Evolutionary conservation across 352 stramenopile species (phyloP), one percentile per base, ranked within the genome.

Genomic region (Globisporangium orthogonon): DNA sequence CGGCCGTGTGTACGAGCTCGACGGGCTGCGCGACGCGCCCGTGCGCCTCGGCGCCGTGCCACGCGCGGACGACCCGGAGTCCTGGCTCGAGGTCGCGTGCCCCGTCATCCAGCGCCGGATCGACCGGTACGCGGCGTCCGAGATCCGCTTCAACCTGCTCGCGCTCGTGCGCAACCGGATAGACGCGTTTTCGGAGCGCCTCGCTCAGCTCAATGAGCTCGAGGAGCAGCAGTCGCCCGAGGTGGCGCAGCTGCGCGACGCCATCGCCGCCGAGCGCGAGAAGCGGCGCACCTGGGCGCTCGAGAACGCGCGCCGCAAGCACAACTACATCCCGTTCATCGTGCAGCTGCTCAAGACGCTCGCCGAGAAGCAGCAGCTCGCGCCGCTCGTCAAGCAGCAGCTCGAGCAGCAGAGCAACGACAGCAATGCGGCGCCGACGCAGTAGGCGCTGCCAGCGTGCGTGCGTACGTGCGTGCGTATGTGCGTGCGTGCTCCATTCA

Each of bases 111-210:
- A 98, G 76, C 72, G 86, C 58, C 76, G 95, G 53, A 98, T 98
- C 52, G 76, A 95, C 28, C 89, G 87, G 62, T 97, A 97, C 66
- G 74, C 76, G 33, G 53, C 76, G 4, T 85, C 77, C 29, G 92
- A 98, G 71, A 98, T 99, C 64, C 94, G 97, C 67, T 99, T 98
- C 72, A 99, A 98, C 73, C 71, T 98, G 39, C 89, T 99, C 68
- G 94, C 90, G 15, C 78, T 98, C 28, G 80, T 98, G 37, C 74
- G 89, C 58, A 94, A 94, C 57, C 70, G 78, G 48, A 82, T 88
- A 71, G 66, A 88, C 18, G 60, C 73, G 50, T 78, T 75, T 40
- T 60, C 78, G 56, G 61, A 78, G 52, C 64, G 83, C 45, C 66
- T 89, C 17, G 58, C 58, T 7, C 61, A 68, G 50, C 54, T 89